Evolutionary conservation across 441 rosid genomes (phyloP).

Genomic region (Hypseocharis bilobata): DNA sequence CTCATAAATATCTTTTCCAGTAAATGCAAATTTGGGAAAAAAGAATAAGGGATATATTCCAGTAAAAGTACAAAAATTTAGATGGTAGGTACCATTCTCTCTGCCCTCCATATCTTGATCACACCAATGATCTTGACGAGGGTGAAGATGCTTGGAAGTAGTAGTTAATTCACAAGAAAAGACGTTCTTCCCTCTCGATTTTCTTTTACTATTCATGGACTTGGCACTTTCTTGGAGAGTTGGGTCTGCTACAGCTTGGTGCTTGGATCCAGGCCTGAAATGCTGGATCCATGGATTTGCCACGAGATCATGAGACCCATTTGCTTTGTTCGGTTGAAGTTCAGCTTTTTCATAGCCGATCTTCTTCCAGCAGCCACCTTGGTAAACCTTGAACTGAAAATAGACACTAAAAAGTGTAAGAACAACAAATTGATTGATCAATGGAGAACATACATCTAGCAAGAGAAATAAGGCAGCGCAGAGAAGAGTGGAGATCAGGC

Average conservation of each 20-base stretch:
- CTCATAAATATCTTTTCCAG: not conserved
- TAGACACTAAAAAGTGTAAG: not conserved
- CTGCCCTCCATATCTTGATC: conserved; percentile 21
- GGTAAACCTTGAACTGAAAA: conserved; percentile 34
- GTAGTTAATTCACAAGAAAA: conserved; percentile 20
- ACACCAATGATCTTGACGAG: conserved; percentile 11
- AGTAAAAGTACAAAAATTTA: conserved; percentile 3
- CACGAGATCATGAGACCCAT: conserved; percentile 19
- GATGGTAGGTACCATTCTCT: conserved; percentile 25
- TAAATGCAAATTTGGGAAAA: not conserved
- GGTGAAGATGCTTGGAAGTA: conserved; percentile 19
- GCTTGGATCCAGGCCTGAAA: conserved; percentile 29
- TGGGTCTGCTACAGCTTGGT: conserved; percentile 11
- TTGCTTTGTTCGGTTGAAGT: conserved; percentile 16
- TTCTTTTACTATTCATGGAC: conserved; percentile 16
- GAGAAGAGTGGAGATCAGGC: not conserved
- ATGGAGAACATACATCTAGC: not conserved
- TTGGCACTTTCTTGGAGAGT: conserved; percentile 13
- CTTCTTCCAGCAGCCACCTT: conserved; percentile 44
- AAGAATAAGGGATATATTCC: not conserved
- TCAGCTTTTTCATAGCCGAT: conserved; percentile 33
- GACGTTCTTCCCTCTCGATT: conserved; percentile 26
- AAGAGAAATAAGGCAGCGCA: not conserved
- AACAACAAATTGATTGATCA: conserved; percentile 1
- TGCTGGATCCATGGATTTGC: conserved; percentile 49